Evolutionary conservation across 1,284 basidiomycete genomes (phyloP).

Genomic region (Volvariella volvacea): DNA sequence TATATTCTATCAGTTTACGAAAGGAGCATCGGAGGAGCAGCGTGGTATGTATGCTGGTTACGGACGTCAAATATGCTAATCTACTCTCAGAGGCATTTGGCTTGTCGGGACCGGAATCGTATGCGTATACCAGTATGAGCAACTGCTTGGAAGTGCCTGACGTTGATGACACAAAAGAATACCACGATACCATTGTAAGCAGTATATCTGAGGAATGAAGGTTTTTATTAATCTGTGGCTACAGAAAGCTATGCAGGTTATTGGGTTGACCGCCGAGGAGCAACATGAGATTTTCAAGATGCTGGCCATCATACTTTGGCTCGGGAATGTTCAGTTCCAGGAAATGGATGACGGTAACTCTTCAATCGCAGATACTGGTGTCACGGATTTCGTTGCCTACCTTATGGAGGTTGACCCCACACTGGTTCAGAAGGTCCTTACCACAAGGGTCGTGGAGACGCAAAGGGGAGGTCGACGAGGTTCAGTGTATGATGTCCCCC

Average conservation of each 20-base stretch:
- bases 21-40: constrained; percentile 85
- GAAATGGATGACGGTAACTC: constrained; percentile 92
- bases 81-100: constrained; percentile 77
- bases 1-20: constrained; percentile 99
- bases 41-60: constrained; percentile 49
- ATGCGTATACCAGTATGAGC: constrained; percentile 89
- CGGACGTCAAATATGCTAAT: constrained; percentile 2
- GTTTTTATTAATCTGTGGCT: constrained; percentile 13
- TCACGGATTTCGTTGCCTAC: constrained; percentile 95
- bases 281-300: constrained; percentile 93
- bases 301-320: constrained; percentile 91
- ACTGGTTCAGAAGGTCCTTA: constrained; percentile 82
- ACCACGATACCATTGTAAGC: constrained; percentile 79
- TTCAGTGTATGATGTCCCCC: constrained; percentile 93
- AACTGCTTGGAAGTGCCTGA: constrained; percentile 89
- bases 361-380: constrained; percentile 72
- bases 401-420: constrained; percentile 84
- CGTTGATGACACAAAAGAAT: constrained; percentile 89
- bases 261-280: constrained; percentile 81
- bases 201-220: neutral
- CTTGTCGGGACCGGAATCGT: constrained; percentile 94
- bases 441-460: constrained; percentile 88
- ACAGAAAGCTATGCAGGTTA: constrained; percentile 89
- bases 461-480: constrained; percentile 87
- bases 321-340: constrained; percentile 90